These are phyloP conservation scores for Epichloe glyceriae DNA, from an alignment of 2,329 filamentous ascomycete genomes.

Conservation along the genomic window DNA sequence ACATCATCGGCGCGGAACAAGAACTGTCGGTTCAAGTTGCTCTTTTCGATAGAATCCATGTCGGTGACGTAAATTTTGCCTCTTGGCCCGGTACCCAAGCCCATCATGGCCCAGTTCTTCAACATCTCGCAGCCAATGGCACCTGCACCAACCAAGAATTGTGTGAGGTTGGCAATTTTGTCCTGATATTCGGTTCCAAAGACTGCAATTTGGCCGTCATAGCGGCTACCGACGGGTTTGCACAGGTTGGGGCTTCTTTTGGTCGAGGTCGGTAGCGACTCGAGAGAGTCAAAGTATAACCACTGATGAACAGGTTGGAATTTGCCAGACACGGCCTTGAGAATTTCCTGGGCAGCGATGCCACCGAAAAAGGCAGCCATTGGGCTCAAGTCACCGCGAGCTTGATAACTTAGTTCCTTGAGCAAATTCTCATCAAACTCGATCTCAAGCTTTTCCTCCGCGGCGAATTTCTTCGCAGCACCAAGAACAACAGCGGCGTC, in stretches of 20 bases:
- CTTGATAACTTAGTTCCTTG: constrained; percentile 88
- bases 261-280: constrained; percentile 69
- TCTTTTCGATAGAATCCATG: constrained; percentile 98
- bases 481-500: constrained; percentile 71
- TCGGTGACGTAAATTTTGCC: constrained; percentile 90
- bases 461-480: constrained; percentile 61
- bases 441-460: constrained; percentile 49
- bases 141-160: constrained; percentile 92
- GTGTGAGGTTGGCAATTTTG: constrained; percentile 77
- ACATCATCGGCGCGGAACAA: constrained; percentile 90
- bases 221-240: constrained; percentile 71
- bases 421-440: constrained; percentile 89
- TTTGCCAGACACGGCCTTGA: constrained; percentile 96
- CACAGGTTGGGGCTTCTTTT: constrained; percentile 76
- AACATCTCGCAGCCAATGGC: constrained; percentile 98
- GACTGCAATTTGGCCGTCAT: constrained; percentile 94
- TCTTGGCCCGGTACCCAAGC: constrained; percentile 73
- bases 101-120: constrained; percentile 99
- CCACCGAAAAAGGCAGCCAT: constrained; percentile 95
- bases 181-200: constrained; percentile 91
- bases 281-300: constrained; percentile 96
- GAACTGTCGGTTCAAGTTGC: constrained; percentile 95
- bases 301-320: constrained; percentile 93
- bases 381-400: constrained; percentile 75
- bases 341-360: constrained; percentile 81